A percentile compares a stretch with the other conserved stretches of the same genome.
These are phyloP conservation scores for Porogramme epimiltina DNA, from an alignment of 1,284 basidiomycete species.

Conservation along the genomic window DNA sequence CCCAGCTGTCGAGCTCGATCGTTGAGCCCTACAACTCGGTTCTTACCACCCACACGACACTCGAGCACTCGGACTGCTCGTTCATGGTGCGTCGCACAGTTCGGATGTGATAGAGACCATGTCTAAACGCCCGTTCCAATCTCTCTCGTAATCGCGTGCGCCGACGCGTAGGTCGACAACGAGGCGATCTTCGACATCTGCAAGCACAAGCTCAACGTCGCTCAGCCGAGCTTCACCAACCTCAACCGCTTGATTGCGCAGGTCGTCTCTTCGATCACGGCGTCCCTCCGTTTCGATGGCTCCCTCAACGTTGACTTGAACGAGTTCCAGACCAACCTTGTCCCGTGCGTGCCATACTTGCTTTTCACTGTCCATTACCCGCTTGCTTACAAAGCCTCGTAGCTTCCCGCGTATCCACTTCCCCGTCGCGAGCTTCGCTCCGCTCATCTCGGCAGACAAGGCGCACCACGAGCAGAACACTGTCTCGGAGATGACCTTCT, in stretches of 20 bases:
- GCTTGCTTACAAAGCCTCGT: neutral
- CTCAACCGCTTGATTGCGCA: constrained; percentile 97
- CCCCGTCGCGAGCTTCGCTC: constrained; percentile 95
- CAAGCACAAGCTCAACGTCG: constrained; percentile 91
- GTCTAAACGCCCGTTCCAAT: neutral
- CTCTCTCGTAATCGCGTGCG: constrained; percentile 1
- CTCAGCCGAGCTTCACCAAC: constrained; percentile 91
- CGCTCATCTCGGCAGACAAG: constrained; percentile 87
- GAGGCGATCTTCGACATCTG: constrained; percentile 99
- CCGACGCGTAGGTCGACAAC: constrained; percentile 79
- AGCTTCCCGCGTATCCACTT: constrained; percentile 97
- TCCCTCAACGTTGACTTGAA: constrained; percentile 97
- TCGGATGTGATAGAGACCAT: neutral
- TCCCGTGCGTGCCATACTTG: constrained; percentile 54
- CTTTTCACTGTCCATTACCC: neutral
- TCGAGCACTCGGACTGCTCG: constrained; percentile 99
- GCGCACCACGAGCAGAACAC: constrained; percentile 97
- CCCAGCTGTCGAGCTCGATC: constrained; percentile 92
- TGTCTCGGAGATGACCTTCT: constrained; percentile 97
- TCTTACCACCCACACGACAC: constrained; percentile 97
- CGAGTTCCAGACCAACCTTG: constrained; percentile 99
- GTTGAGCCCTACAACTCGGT: constrained; percentile 99
- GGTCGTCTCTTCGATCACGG: constrained; percentile 97
- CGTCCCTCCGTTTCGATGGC: constrained; percentile 96
- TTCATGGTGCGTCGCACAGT: constrained; percentile 75